A percentile compares a stretch with the other conserved stretches of the same genome.
These are phyloP conservation scores for Prinsepia uniflora DNA, from an alignment of 306 rosid genomes.

Conservation along the genomic window DNA sequence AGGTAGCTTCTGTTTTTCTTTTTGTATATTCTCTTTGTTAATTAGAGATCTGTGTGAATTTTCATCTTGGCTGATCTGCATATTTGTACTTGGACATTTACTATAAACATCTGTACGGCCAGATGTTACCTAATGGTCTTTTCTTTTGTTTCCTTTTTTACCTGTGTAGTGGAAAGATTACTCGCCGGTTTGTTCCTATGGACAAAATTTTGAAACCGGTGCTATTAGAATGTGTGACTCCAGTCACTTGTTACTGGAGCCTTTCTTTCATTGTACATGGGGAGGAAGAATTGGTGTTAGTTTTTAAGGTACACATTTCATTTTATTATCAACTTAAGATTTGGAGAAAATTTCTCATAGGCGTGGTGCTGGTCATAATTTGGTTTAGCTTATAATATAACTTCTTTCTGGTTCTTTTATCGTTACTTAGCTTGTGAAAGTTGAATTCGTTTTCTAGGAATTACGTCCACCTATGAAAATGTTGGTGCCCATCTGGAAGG, in stretches of 20 bases:
- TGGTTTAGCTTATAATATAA: background rate
- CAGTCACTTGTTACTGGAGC: constrained; percentile 89
- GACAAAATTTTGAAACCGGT: constrained; percentile 77
- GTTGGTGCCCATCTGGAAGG: constrained; percentile 90
- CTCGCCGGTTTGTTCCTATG: constrained; percentile 62
- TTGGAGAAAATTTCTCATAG: too few relatives aligned
- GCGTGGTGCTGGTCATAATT: too few relatives aligned
- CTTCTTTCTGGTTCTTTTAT: background rate
- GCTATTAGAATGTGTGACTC: constrained; percentile 77
- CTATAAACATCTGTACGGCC: background rate
- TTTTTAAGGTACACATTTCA: constrained; percentile 56
- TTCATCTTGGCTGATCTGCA: background rate
- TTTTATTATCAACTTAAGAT: background rate
- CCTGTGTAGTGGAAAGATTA: constrained; percentile 57
- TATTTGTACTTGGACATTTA: background rate
- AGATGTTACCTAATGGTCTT: background rate
- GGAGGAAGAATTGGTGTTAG: constrained; percentile 59
- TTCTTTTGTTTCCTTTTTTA: background rate
- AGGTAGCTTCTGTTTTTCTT: constrained; percentile 42
- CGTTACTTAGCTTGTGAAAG: constrained; percentile 14
- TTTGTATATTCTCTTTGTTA: background rate
- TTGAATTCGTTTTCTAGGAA: constrained; percentile 40
- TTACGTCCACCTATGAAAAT: constrained; percentile 74
- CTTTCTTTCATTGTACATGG: constrained; percentile 57
- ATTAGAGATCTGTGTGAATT: background rate